phyloP scores from a whole-genome alignment of 139 green algal species.

The Chlamydomonas incerta region DNA sequence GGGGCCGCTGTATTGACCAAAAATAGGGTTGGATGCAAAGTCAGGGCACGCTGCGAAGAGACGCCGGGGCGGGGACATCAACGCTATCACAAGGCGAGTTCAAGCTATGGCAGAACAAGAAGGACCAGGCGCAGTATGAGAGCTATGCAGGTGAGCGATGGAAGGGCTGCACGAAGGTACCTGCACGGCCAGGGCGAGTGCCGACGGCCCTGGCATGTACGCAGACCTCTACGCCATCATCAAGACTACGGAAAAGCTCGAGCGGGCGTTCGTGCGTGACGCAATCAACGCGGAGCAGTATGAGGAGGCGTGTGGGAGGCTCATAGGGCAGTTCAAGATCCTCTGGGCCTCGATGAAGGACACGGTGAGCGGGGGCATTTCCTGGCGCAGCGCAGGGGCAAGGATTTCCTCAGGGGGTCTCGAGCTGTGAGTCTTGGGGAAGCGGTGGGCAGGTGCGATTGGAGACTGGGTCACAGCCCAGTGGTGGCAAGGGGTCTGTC shows the following conservation, averaged over 20 bases:
- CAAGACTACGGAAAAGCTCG: constrained; percentile 94
- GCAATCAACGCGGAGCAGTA: constrained; percentile 84
- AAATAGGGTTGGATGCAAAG: no score
- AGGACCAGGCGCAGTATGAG: constrained; percentile 85
- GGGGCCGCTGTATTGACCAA: no score
- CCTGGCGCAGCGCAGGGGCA: not conserved
- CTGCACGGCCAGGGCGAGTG: not conserved
- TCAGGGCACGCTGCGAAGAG: no score
- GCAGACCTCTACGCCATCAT: constrained; percentile 95
- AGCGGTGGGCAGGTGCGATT: not conserved
- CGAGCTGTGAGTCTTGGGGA: not conserved
- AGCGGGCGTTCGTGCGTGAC: constrained; percentile 86
- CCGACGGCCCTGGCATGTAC: not conserved
- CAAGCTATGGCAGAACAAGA: constrained; percentile 58
- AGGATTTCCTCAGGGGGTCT: not conserved
- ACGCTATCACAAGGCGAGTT: not conserved
- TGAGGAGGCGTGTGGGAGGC: constrained; percentile 85
- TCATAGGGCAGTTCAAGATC: constrained; percentile 94
- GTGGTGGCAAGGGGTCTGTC: no score
- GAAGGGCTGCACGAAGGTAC: not conserved
- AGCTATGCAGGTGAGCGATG: constrained; percentile 74
- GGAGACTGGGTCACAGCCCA: no score
- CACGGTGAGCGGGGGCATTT: constrained; percentile 57
- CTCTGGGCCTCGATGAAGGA: constrained; percentile 81
- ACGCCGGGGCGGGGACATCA: no score